Percentiles rank a stretch among this genome's conserved stretches.
These are phyloP conservation scores for Gryganskiella cystojenkinii DNA, from an alignment of 192 early-diverging fungal genomes.

Conservation along the genomic window DNA sequence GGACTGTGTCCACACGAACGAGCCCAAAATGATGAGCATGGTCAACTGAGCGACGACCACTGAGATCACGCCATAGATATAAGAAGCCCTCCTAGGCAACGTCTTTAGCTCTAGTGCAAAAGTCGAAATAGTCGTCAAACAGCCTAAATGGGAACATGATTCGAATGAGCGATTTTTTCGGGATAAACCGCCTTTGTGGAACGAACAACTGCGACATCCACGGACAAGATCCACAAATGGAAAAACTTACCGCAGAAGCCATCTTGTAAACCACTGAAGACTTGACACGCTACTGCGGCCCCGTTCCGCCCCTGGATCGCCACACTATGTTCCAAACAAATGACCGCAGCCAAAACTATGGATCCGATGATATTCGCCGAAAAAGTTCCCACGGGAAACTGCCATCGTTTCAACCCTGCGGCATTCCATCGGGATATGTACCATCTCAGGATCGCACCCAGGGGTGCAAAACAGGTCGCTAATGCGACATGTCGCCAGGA, in stretches of 20 bases:
- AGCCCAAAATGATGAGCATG: slow-evolving; percentile 56
- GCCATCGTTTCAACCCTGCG: background rate
- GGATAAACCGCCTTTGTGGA: too few species aligned
- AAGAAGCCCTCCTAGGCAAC: slow-evolving; percentile 33
- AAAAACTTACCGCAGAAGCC: slow-evolving; percentile 66
- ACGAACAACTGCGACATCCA: too few species aligned
- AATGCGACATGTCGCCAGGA: slow-evolving; percentile 47
- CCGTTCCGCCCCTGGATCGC: slow-evolving; percentile 15
- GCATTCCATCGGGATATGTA: slow-evolving; percentile 58
- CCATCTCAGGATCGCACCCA: slow-evolving; percentile 62
- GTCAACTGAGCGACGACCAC: slow-evolving; percentile 44
- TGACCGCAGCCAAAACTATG: slow-evolving; percentile 52
- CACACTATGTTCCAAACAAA: slow-evolving; percentile 49
- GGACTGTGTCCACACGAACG: slow-evolving; percentile 55
- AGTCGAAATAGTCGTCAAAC: slow-evolving; percentile 56
- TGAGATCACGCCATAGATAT: slow-evolving; percentile 46
- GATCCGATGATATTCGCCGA: slow-evolving; percentile 61
- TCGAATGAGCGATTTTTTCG: background rate
- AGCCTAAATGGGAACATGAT: slow-evolving; percentile 26
- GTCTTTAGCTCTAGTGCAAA: slow-evolving; percentile 53
- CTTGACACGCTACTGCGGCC: slow-evolving; percentile 32
- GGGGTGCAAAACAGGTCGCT: slow-evolving; percentile 61
- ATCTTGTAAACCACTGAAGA: slow-evolving; percentile 57
- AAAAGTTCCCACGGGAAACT: slow-evolving; percentile 64
- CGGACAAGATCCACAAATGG: background rate